These are phyloP conservation scores for Trichomonascus vanleenenianus DNA, from an alignment of 805 yeast species.

Conservation along the genomic window DNA sequence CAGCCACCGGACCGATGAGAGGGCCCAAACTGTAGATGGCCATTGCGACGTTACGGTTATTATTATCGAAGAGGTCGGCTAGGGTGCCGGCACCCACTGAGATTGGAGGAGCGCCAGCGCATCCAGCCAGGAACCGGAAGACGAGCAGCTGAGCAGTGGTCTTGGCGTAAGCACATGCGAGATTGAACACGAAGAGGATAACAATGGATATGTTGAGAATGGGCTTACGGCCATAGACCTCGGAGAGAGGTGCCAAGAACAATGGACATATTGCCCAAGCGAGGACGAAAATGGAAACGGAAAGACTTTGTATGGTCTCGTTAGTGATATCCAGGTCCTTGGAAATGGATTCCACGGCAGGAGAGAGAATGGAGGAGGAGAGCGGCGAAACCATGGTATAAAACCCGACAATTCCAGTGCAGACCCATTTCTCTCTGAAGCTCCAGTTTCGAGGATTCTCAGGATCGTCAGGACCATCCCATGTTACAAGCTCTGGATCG, in stretches of 20 bases:
- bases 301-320: slow-evolving; percentile 40
- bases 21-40: slow-evolving; percentile 56
- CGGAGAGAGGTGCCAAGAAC: slow-evolving; percentile 60
- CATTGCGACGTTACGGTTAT: slow-evolving; percentile 47
- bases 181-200: slow-evolving; percentile 32
- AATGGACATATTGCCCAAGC: slow-evolving; percentile 67
- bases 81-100: slow-evolving; percentile 64
- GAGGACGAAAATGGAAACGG: slow-evolving; percentile 57
- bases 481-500: slow-evolving; percentile 62
- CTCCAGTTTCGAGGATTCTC: slow-evolving; percentile 61
- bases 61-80: slow-evolving; percentile 50
- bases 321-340: slow-evolving; percentile 37
- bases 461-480: slow-evolving; percentile 59
- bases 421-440: slow-evolving; percentile 32
- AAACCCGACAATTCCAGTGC: slow-evolving; percentile 41
- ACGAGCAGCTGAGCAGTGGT: slow-evolving; percentile 49
- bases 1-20: slow-evolving; percentile 47
- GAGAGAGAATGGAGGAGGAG: slow-evolving; percentile 55
- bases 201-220: slow-evolving; percentile 48
- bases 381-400: slow-evolving; percentile 56
- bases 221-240: slow-evolving; percentile 52
- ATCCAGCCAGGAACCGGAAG: slow-evolving; percentile 55
- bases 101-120: slow-evolving; percentile 60
- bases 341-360: slow-evolving; percentile 46
- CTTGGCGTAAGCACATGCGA: slow-evolving; percentile 56